Conservation (phyloP, 1,284 basidiomycete genomes). For the Boletellus deceptivus region DNA sequence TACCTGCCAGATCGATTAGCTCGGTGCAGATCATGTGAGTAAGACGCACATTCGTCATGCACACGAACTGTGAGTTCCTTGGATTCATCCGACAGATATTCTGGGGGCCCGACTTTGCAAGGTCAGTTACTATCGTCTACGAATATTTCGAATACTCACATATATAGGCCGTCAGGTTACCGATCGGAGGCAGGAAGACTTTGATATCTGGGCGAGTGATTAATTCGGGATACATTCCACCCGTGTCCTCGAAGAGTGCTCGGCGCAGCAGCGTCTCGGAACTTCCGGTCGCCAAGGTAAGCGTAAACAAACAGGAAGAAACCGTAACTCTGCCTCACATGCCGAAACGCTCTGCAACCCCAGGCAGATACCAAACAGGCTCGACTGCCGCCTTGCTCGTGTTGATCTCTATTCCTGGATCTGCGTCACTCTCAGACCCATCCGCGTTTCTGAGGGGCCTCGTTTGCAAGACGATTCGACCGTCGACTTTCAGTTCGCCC, state of each 20-base stretch:
- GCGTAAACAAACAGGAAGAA: background rate
- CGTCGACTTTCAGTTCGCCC: slow-evolving; percentile 79
- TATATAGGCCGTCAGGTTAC: slow-evolving; percentile 90
- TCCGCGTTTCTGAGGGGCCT: slow-evolving; percentile 60
- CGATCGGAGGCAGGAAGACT: slow-evolving; percentile 93
- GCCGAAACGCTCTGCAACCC: slow-evolving; percentile 86
- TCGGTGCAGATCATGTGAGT: slow-evolving; percentile 13
- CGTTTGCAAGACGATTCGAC: slow-evolving; percentile 76
- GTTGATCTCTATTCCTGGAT: slow-evolving; percentile 84
- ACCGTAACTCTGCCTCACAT: slow-evolving; percentile 55
- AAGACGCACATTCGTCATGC: slow-evolving; percentile 83
- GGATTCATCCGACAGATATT: slow-evolving; percentile 71
- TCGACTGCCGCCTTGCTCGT: slow-evolving; percentile 89
- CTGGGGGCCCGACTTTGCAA: slow-evolving; percentile 72
- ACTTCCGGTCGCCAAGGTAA: slow-evolving; percentile 36
- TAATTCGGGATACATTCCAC: slow-evolving; percentile 96
- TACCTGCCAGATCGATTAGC: slow-evolving; percentile 44
- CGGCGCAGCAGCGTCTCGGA: slow-evolving; percentile 84
- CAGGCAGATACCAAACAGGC: slow-evolving; percentile 94
- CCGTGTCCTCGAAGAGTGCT: slow-evolving; percentile 91
- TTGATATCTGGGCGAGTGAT: slow-evolving; percentile 95
- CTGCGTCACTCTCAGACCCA: slow-evolving; percentile 53
- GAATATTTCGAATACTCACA: slow-evolving; percentile 46
- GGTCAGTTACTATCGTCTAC: slow-evolving; percentile 1
- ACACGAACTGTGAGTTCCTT: slow-evolving; percentile 91